Evolutionary conservation across 306 rosid species (phyloP), one percentile per base, ranked within the genome.

Genomic region (Oemleria cerasiformis): DNA sequence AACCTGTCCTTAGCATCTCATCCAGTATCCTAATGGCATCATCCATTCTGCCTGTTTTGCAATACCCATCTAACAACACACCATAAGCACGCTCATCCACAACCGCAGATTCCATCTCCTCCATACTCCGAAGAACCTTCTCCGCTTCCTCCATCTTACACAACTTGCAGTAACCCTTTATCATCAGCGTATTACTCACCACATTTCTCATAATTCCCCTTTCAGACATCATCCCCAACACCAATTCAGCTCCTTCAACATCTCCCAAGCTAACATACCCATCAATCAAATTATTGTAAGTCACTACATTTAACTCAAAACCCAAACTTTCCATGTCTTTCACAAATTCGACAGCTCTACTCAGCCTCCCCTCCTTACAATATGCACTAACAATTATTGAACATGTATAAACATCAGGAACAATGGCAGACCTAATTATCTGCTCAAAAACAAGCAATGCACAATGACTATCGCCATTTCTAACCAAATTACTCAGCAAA

Each of bases 31-130:
- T 86, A 78, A 80, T 80, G 30, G 97, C 97, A 47, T 80, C 92
- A 41, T 82, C 86, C 83, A 93, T 83, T 82, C 76, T 84, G 6
- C 96, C 92, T 54, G 72, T 77, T 63, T 63, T 77, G 72, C 94
- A 87, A 86, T 88, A 90, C 36, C 92, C 94, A 74, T 87, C 83
- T 30, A 92, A 68, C 77, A 92, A 65, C 67, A 77, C 87, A 12
- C 96, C 92, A 80, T 85, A 92, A 41, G 83, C 82, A 39, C 41
- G 79, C 50, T 88, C 93, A 82, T 90, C 97, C 73, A 82, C 78
- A 45, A 73, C 84, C 66, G 79, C 21, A 45, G 38, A 66, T 71
- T 78, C 76, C 73, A 84, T 87, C 75, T 86, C 87, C 51, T 67
- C 79, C 82, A 88, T 72, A 44, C 60, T 63, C 23, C n/a, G 56